These are phyloP conservation scores for Phytomonas sp. DNA, from an alignment of 208 protist species.

Conservation along the genomic window DNA sequence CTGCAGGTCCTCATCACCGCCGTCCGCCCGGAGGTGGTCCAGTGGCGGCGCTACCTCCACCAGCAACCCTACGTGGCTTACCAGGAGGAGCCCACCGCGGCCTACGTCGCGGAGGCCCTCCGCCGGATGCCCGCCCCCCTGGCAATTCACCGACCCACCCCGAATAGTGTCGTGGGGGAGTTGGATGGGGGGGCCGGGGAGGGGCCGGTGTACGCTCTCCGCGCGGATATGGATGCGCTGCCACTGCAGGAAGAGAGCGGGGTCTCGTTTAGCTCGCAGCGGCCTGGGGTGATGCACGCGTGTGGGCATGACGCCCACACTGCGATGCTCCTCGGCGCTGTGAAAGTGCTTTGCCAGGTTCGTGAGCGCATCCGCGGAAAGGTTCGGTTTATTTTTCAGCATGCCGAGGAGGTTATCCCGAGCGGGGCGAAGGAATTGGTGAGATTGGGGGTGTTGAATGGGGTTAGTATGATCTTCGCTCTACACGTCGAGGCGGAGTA, in stretches of 20 bases:
- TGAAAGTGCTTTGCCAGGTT: conserved; percentile 48
- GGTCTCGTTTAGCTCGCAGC: conserved; percentile 50
- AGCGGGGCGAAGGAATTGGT: conserved; percentile 60
- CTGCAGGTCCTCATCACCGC: conserved; percentile 30
- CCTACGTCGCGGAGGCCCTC: conserved; percentile 55
- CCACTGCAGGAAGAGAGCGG: conserved; percentile 55
- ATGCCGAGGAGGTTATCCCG: conserved; percentile 57
- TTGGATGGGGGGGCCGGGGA: conserved; percentile 43
- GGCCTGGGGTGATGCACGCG: conserved; percentile 59
- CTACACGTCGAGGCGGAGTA: conserved; percentile 30
- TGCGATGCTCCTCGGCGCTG: conserved; percentile 60
- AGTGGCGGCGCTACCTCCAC: conserved; percentile 77
- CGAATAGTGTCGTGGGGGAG: conserved; percentile 52
- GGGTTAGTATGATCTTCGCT: conserved; percentile 61
- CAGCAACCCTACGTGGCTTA: conserved; percentile 44
- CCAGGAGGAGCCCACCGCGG: conserved; percentile 60
- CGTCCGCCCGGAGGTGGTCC: conserved; percentile 41
- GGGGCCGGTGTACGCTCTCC: conserved; percentile 48
- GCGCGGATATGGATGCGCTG: conserved; percentile 67
- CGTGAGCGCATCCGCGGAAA: conserved; percentile 43
- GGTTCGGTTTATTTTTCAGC: conserved; percentile 78
- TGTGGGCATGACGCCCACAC: conserved; percentile 68
- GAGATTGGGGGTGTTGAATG: conserved; percentile 35
- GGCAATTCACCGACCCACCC: conserved; percentile 36
- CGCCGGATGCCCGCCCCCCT: conserved; percentile 34